A percentile compares a stretch with the other conserved stretches of the same genome.
Conservation (phyloP, 2,329 filamentous ascomycete species). For the Arthrobotrys conoides region DNA sequence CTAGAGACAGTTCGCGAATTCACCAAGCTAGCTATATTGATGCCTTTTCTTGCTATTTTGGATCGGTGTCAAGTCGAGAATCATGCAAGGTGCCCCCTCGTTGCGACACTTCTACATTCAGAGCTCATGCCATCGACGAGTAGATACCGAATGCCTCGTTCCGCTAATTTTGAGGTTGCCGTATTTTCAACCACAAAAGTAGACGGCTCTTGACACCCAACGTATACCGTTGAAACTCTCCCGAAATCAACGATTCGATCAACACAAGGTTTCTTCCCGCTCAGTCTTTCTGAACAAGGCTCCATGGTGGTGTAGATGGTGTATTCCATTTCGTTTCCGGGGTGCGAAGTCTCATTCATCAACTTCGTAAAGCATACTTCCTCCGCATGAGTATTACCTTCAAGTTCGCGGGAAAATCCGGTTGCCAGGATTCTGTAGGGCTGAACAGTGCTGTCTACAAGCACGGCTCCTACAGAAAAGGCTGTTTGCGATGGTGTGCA, state of each 20-base stretch:
- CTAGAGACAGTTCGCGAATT: background rate
- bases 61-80: background rate
- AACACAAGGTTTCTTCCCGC: constrained; percentile 82
- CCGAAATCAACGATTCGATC: constrained; percentile 76
- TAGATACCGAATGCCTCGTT: constrained; percentile 80
- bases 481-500: constrained; percentile 91
- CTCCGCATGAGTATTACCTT: constrained; percentile 96
- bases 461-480: constrained; percentile 93
- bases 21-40: background rate
- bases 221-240: constrained; percentile 81
- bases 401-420: constrained; percentile 90
- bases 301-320: constrained; percentile 94
- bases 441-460: constrained; percentile 75
- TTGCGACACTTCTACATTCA: constrained; percentile 85
- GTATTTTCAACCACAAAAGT: constrained; percentile 89
- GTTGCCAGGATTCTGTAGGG: constrained; percentile 75
- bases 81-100: constrained; percentile 81
- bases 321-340: background rate
- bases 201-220: constrained; percentile 89
- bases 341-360: constrained; percentile 63
- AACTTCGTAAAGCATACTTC: constrained; percentile 90
- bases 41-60: background rate
- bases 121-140: constrained; percentile 82
- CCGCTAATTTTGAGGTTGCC: constrained; percentile 78
- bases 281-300: constrained; percentile 81